Evolutionary conservation across 192 early-diverging fungal genomes (phyloP).

Genomic region (Umbelopsis sp.): DNA sequence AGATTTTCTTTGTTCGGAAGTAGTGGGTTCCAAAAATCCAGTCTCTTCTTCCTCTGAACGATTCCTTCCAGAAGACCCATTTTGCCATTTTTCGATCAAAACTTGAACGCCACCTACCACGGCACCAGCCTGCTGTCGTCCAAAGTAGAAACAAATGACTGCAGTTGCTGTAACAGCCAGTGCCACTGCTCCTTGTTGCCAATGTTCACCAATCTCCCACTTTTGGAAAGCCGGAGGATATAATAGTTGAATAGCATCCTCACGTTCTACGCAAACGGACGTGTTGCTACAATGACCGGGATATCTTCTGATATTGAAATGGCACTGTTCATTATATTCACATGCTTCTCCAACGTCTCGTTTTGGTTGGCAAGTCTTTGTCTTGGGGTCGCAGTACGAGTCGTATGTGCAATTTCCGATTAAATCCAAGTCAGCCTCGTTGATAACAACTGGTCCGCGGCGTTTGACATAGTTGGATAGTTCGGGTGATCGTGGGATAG

Average conservation of each 20-base stretch:
- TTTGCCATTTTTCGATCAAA: constrained; percentile 33
- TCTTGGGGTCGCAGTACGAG: constrained; percentile 32
- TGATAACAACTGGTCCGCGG: constrained; percentile 31
- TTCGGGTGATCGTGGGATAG: constrained; percentile 28
- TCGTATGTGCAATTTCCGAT: constrained; percentile 38
- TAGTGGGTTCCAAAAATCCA: constrained; percentile 1
- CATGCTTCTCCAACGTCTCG: constrained; percentile 25
- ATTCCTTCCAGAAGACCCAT: background rate
- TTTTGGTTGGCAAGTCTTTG: constrained; percentile 38
- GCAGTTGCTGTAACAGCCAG: constrained; percentile 26
- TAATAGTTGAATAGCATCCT: constrained; percentile 19
- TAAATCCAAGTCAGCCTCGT: constrained; percentile 26
- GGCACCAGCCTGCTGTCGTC: constrained; percentile 24
- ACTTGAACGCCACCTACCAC: constrained; percentile 13
- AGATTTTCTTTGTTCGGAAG: background rate
- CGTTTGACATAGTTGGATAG: constrained; percentile 31
- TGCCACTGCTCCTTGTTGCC: constrained; percentile 20
- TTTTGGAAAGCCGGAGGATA: constrained; percentile 19
- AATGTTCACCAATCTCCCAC: constrained; percentile 34
- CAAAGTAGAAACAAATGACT: constrained; percentile 23
- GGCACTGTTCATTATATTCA: constrained; percentile 32
- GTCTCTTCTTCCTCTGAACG: background rate
- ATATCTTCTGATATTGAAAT: constrained; percentile 20
- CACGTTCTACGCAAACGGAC: constrained; percentile 19
- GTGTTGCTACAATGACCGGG: constrained; percentile 31